Evolutionary conservation across 129 eudicot genomes (phyloP).

Genomic region (Centrapalus pauciflorus): DNA sequence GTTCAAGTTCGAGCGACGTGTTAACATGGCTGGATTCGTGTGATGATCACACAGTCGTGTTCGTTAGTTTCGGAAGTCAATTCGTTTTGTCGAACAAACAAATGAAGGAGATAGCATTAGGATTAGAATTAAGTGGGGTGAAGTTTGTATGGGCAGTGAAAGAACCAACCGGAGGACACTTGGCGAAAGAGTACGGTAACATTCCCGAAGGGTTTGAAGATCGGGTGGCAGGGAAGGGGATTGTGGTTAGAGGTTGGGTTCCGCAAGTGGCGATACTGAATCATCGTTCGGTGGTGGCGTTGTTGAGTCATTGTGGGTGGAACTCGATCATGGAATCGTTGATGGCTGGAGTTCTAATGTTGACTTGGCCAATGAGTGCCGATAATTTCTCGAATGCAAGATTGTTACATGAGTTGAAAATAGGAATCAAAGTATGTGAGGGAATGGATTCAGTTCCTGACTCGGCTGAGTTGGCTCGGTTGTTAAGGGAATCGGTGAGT

Average conservation of each 20-base stretch:
- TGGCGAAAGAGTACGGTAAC: not conserved
- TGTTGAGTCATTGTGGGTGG: slow-evolving; percentile 31
- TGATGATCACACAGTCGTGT: slow-evolving; percentile 14
- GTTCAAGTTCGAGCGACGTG: not conserved
- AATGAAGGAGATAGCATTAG: not conserved
- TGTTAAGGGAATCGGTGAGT: slow-evolving; percentile 15
- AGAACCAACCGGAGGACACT: not conserved
- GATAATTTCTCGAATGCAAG: slow-evolving; percentile 19
- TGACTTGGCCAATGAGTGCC: slow-evolving; percentile 23
- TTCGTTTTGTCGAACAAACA: not conserved
- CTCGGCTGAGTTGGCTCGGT: slow-evolving; percentile 34
- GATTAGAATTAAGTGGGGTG: slow-evolving; percentile 11
- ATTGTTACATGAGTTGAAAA: slow-evolving; percentile 31
- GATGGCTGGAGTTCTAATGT: slow-evolving; percentile 11
- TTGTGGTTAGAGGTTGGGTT: slow-evolving; percentile 28
- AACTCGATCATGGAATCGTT: slow-evolving; percentile 23
- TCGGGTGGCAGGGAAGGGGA: slow-evolving; percentile 13
- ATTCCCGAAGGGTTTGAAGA: slow-evolving; percentile 21
- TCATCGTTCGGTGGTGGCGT: slow-evolving; percentile 16
- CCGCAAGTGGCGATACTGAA: slow-evolving; percentile 23
- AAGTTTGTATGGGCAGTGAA: slow-evolving; percentile 10
- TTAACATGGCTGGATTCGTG: slow-evolving; percentile 30
- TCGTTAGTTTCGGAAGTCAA: slow-evolving; percentile 19
- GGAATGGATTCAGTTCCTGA: slow-evolving; percentile 34
- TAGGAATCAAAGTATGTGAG: slow-evolving; percentile 42